Conservation (phyloP, 495 filamentous ascomycete species). For the Friedmanniomyces simplex region DNA sequence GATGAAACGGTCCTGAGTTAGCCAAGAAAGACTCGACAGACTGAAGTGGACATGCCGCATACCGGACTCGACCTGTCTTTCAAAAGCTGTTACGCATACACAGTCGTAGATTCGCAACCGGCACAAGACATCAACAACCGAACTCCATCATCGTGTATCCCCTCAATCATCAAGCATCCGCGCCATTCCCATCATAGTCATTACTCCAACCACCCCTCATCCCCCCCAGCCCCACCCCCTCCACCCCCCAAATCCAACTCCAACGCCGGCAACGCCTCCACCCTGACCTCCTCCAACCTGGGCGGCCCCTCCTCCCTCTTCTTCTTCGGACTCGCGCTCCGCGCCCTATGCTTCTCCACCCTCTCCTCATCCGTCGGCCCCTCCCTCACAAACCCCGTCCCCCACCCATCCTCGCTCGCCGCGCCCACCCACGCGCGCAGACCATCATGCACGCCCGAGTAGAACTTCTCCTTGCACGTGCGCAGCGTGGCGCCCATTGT, state of each 20-base stretch:
- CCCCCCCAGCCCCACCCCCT: slow-evolving; percentile 15
- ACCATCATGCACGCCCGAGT: slow-evolving; percentile 78
- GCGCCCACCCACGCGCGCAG: slow-evolving; percentile 85
- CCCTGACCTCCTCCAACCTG: slow-evolving; percentile 18
- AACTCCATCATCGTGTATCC: not conserved
- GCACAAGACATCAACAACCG: not conserved
- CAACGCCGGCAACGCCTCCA: slow-evolving; percentile 29
- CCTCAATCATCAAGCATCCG: not conserved
- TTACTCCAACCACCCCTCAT: not conserved
- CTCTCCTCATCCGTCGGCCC: slow-evolving; percentile 39
- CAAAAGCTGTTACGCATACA: no score
- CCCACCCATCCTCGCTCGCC: slow-evolving; percentile 78
- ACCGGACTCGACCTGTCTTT: no score
- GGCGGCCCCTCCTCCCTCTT: slow-evolving; percentile 28
- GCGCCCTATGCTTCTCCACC: slow-evolving; percentile 22
- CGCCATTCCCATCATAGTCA: not conserved
- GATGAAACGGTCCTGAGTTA: no score
- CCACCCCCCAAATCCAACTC: no score
- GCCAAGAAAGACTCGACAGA: no score
- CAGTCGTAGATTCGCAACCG: no score
- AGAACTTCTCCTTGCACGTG: slow-evolving; percentile 96
- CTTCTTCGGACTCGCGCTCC: slow-evolving; percentile 35
- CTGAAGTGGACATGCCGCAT: no score
- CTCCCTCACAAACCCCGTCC: slow-evolving; percentile 61
- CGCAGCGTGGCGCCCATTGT: slow-evolving; percentile 72